Evolutionary conservation across 441 rosid species (phyloP), one percentile per base, ranked within the genome.

Genomic region (Gossypium schwendimanii): DNA sequence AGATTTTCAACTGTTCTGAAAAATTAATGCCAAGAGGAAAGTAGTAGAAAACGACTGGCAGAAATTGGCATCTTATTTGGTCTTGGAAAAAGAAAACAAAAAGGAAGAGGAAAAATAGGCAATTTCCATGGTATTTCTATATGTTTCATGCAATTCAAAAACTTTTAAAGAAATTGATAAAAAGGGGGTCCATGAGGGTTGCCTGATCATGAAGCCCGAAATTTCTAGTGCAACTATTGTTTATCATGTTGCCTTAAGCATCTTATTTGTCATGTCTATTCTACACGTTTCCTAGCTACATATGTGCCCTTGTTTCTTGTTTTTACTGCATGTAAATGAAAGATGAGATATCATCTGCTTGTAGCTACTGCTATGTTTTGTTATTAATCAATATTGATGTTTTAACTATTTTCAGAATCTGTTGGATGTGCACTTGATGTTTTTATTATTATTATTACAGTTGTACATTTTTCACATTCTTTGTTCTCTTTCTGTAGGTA

Each of bases 401-500:
- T 18, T 41, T 41, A 10, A 44, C 54, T 63, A 64, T 20, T 55
- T 24, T 26, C 33, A 18, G 63, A 31, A 69, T 31, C 47, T 69
- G 3, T 31, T 62, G 61, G 28, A 17, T 63, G 15, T 10, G 5
- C 6, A 36, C 67, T 17, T 63, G 8, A 17, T 33, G 11, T n/a
- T 17, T 3, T 31, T 20, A n/a, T 63, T 7, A 39, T 63, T 39
- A 44, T 31, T 31, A 31, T 31, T 31, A 4, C 15, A 36, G n/a
- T 36, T 14, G 1, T 3, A 63, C 31, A 11, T 18, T 63, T 63
- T 15, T 36, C 36, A 1, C 52, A 11, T 63, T 33, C 8, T 54
- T 26, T 73, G 55, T 63, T 65, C 73, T 57, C 70, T 60, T 72
- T 64, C 71, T 72, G 6, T 75, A 92, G 98, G 96, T 75, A 76